phyloP scores from a whole-genome alignment of 352 stramenopile species.

The Globisporangium canariense region DNA sequence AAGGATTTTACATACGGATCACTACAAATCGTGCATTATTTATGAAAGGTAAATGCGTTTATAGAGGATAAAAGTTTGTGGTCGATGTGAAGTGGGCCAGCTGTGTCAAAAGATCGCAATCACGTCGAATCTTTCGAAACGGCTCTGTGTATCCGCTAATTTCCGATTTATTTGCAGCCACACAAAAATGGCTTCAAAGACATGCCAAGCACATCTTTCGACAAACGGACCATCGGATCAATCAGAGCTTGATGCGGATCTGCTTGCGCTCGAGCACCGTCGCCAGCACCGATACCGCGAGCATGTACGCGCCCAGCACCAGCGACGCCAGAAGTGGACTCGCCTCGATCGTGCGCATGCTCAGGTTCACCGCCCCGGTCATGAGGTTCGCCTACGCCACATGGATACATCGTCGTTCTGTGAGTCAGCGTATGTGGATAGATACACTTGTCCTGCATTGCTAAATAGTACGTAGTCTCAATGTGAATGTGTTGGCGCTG shows the following conservation, averaged over 20 bases:
- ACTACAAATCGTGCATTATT: neutral
- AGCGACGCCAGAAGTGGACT: slow-evolving; percentile 26
- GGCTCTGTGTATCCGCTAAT: neutral
- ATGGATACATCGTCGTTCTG: neutral
- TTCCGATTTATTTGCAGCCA: slow-evolving; percentile 4
- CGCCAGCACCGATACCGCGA: slow-evolving; percentile 49
- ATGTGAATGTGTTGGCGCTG: no score
- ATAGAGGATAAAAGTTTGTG: neutral
- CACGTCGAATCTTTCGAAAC: neutral
- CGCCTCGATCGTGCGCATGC: slow-evolving; percentile 79
- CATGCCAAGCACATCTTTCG: slow-evolving; percentile 1
- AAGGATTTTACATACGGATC: neutral
- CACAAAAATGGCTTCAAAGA: slow-evolving; percentile 12
- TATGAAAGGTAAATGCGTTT: neutral
- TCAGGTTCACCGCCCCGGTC: slow-evolving; percentile 74
- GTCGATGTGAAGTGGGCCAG: neutral
- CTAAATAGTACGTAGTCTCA: no score
- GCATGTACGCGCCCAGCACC: slow-evolving; percentile 67
- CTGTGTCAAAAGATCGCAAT: slow-evolving; percentile 10
- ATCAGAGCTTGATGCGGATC: slow-evolving; percentile 74
- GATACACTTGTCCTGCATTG: neutral
- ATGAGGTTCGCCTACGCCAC: slow-evolving; percentile 60
- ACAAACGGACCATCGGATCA: neutral
- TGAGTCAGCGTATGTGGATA: neutral
- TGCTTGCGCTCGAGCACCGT: slow-evolving; percentile 45